Conservation (phyloP, 1,284 basidiomycete genomes). For the Xerocomus nothofagi region DNA sequence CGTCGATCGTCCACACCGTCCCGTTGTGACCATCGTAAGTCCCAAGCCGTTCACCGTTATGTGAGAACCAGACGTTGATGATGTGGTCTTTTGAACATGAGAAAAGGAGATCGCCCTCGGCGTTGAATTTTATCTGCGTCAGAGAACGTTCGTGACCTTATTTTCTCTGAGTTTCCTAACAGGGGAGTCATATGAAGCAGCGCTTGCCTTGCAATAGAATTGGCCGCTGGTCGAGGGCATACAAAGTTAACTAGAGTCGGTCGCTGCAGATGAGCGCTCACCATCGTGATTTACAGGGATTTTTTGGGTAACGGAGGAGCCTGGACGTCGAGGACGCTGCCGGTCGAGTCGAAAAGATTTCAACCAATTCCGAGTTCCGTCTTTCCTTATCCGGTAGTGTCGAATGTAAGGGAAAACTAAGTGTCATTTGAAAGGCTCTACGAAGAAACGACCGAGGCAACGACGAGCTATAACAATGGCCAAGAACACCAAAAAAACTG, state of each 20-base stretch:
- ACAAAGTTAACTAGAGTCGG: background rate
- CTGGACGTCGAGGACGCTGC: background rate
- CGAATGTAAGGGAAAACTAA: too few relatives aligned
- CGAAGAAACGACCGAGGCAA: background rate
- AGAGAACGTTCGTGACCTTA: slow-evolving; percentile 96
- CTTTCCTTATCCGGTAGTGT: slow-evolving; percentile 28
- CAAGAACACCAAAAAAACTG: slow-evolving; percentile 8
- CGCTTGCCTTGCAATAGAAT: slow-evolving; percentile 33
- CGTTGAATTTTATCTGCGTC: slow-evolving; percentile 97
- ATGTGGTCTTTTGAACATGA: slow-evolving; percentile 94
- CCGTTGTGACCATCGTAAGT: slow-evolving; percentile 98
- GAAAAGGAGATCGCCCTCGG: slow-evolving; percentile 95
- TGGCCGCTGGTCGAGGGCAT: slow-evolving; percentile 23
- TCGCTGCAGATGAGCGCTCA: background rate
- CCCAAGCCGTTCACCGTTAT: slow-evolving; percentile 96
- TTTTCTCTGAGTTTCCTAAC: slow-evolving; percentile 4
- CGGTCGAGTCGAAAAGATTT: slow-evolving; percentile 21
- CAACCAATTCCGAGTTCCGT: background rate
- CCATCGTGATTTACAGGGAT: slow-evolving; percentile 17
- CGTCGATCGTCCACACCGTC: slow-evolving; percentile 94
- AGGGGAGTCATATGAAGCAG: background rate
- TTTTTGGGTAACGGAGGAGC: background rate
- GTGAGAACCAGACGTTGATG: slow-evolving; percentile 98
- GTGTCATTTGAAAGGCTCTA: too few relatives aligned
- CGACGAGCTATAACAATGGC: slow-evolving; percentile 15